Evolutionary conservation across 441 rosid species (phyloP).

Genomic region (Bruguiera hainesii): DNA sequence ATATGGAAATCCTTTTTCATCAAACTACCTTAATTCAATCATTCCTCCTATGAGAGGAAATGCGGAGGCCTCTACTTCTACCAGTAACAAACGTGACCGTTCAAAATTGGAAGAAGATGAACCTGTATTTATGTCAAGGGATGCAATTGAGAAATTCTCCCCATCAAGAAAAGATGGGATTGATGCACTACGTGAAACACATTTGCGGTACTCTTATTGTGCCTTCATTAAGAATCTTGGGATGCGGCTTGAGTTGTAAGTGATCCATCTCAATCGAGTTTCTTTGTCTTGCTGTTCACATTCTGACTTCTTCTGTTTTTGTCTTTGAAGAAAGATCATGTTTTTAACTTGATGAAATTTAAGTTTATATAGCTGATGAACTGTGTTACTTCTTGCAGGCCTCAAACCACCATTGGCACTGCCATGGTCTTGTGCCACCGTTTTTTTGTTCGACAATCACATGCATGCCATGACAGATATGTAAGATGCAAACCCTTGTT

Average conservation of each 20-base stretch:
- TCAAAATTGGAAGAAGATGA: conserved; percentile 62
- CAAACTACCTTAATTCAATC: conserved; percentile 26
- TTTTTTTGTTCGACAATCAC: conserved; percentile 72
- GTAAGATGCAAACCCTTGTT: conserved; percentile 39
- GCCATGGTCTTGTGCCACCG: conserved; percentile 85
- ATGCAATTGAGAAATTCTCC: conserved; percentile 67
- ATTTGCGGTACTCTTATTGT: conserved; percentile 76
- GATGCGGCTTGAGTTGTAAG: conserved; percentile 66
- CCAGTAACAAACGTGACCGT: conserved; percentile 50
- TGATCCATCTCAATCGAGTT: conserved; percentile 11
- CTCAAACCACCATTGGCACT: conserved; percentile 69
- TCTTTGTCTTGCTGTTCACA: background rate
- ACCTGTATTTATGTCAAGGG: conserved; percentile 59
- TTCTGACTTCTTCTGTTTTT: background rate
- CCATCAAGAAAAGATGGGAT: conserved; percentile 86
- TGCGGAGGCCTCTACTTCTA: conserved; percentile 41
- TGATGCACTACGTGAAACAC: conserved; percentile 60
- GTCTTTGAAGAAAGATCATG: background rate
- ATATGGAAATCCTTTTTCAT: conserved; percentile 26
- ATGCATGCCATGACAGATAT: conserved; percentile 80
- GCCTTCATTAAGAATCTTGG: conserved; percentile 69
- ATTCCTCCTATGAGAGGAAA: conserved; percentile 36
- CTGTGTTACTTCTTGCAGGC: conserved; percentile 40
- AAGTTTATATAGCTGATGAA: conserved; percentile 2
- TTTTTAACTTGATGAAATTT: background rate